Conservation (phyloP, 345 rosid species). For the Arabis alpina region DNA sequence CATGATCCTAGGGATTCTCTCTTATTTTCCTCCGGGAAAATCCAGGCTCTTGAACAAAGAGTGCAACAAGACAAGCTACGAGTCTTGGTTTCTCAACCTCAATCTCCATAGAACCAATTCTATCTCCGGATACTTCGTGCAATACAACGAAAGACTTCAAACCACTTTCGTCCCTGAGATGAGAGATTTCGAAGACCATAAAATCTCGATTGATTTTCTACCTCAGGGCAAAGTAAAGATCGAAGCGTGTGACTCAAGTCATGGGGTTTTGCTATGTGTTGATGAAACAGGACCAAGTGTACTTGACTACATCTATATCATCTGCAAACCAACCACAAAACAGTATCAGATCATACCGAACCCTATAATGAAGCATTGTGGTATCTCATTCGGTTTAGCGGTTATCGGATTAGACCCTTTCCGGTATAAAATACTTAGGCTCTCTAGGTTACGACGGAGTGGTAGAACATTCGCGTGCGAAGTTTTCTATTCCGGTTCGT, state of each 20-base stretch:
- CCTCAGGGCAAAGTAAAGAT: too few relatives aligned
- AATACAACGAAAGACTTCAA: background rate
- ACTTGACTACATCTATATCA: background rate
- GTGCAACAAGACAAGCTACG: slow-evolving; percentile 25
- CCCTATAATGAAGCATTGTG: background rate
- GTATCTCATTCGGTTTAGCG: background rate
- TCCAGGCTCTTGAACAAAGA: slow-evolving; percentile 25
- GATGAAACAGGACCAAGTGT: background rate
- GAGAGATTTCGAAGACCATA: background rate
- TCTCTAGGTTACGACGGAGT: slow-evolving; percentile 1
- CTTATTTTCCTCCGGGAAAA: background rate
- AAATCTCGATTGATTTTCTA: too few relatives aligned
- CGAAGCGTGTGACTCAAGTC: slow-evolving; percentile 32
- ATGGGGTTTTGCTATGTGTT: slow-evolving; percentile 33
- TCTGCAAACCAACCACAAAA: slow-evolving; percentile 38
- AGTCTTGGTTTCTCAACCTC: slow-evolving; percentile 20
- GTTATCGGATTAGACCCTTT: slow-evolving; percentile 15
- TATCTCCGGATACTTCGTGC: slow-evolving; percentile 22
- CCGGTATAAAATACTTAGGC: slow-evolving; percentile 25
- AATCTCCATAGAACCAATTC: slow-evolving; percentile 4
- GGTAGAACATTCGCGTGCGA: background rate
- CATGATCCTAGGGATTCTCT: slow-evolving; percentile 19
- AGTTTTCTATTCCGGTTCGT: slow-evolving; percentile 23
- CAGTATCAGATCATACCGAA: slow-evolving; percentile 19
- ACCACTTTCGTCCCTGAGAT: background rate